Evolutionary conservation across 2,329 filamentous ascomycete genomes (phyloP), one percentile per base, ranked within the genome.

Genomic region (Lecanicillium sp.): DNA sequence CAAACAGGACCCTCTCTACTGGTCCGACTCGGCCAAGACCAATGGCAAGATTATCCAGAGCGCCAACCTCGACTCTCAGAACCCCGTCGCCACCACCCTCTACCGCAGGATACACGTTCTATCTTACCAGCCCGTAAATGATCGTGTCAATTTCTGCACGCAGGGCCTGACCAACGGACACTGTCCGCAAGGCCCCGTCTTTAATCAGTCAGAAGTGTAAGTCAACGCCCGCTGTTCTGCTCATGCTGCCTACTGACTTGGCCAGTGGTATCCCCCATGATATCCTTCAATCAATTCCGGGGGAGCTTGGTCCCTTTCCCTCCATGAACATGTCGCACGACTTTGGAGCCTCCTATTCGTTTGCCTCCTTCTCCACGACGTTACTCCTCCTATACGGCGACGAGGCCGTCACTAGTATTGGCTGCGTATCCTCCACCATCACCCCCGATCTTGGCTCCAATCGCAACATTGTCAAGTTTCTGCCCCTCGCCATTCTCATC

Each of bases 341-440:
- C 52, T 85, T 97, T 64, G 73, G 75, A 54, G 88, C 88, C n/a
- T 80, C 81, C 0, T 98, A 95, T 64, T 79, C 87, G 4, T 95
- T 98, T 62, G 77, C 87, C 2, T 91, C 90, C 2, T 82, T 97
- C 54, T 76, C 82, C 6, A 75, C 87, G 8, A 88, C 81, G 0
- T 74, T 96, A 41, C 68, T 79, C 48, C 77, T 97, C 49, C 79
- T 86, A 51, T 86, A 90, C 46, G 90, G 90, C 54, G 84, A 95
- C 62, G 52, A 61, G 0, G 68, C 63, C 2, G 76, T 71, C 14
- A 81, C 81, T 12, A 70, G 78, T 44, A 77, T 97, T 36, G 88
- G 83, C 43, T 98, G 93, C 61, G 73, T 96, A 27, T 86, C 85
- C 23, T 78, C 87, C n/a, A 80, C 79, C 49, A 77, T 96, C 49